Evolutionary conservation across 2,329 filamentous ascomycete genomes (phyloP).

Genomic region (Setomelanomma holmii): DNA sequence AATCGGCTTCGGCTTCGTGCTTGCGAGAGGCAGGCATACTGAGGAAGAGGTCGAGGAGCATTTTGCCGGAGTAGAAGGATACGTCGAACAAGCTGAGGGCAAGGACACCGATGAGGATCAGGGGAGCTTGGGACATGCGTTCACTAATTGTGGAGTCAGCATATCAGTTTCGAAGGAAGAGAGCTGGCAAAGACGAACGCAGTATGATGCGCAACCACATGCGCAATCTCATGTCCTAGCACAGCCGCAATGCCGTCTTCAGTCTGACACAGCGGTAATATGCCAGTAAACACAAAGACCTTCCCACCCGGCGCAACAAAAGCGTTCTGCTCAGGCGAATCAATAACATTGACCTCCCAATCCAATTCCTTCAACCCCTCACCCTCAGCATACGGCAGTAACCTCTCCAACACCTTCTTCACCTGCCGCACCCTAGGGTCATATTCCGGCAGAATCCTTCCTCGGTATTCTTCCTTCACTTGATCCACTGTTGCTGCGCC

Average conservation of each 20-base stretch:
- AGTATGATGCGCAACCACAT: constrained; percentile 60
- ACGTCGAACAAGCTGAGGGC: constrained; percentile 50
- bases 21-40: constrained; percentile 71
- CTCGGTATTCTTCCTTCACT: constrained; percentile 63
- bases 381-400: constrained; percentile 71
- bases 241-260: constrained; percentile 77
- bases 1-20: constrained; percentile 80
- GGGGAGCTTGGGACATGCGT: constrained; percentile 58
- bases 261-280: constrained; percentile 70
- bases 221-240: constrained; percentile 80
- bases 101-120: constrained; percentile 50
- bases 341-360: constrained; percentile 79
- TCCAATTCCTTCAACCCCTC: constrained; percentile 48
- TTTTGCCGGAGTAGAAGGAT: constrained; percentile 47
- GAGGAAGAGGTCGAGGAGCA: constrained; percentile 69
- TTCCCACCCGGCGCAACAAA: constrained; percentile 81
- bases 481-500: constrained; percentile 63
- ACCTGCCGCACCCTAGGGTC: constrained; percentile 66
- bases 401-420: constrained; percentile 67
- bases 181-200: constrained; percentile 26
- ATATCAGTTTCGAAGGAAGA: background rate
- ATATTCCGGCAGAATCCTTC: constrained; percentile 64
- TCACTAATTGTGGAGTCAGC: constrained; percentile 53
- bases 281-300: constrained; percentile 79
- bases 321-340: constrained; percentile 73